Evolutionary conservation across 2,329 filamentous ascomycete genomes (phyloP), one percentile per base, ranked within the genome.

Genomic region (Phoma sp.): DNA sequence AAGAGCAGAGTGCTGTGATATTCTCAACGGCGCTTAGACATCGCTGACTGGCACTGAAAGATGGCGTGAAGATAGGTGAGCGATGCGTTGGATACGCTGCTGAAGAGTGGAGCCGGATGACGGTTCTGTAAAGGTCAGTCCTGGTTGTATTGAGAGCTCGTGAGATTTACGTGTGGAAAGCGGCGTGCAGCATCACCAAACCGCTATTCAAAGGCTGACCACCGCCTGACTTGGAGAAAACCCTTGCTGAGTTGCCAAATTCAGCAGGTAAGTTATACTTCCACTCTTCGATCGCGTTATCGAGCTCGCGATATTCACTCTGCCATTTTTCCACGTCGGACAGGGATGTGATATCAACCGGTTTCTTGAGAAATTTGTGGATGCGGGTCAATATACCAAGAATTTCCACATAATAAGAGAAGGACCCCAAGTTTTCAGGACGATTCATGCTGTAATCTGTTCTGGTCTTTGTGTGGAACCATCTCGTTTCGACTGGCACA

Each of bases 291-390:
- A 96, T 81, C 64, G 88, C 86, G 64, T 85, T 88, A 71, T 96
- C 91, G 5, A 97, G 84, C 69, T 91, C 88, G 62, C 90, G 89
- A 75, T 96, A 96, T 42, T 89, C 87, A 62, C 88, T 82, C 74
- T 96, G 91, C 93, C 93, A 96, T 70, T 88, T 83, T 72, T 96
- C 91, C 5, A 96, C 93, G 64, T 96, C 93, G 5, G 87, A 85
- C 8, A 92, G 77, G 7, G 89, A 89, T 42, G 89, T 89, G 57
- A 96, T 96, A 68, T 96, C 91, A 29, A 96, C 90, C 0, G 93
- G 92, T 62, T 89, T 87, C 72, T 96, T 96, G 52, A 96, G 78
- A 62, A 96, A 96, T 47, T 89, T 85, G 77, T 97, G 93, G 49
- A 96, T 91, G 60, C 90, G 87, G 47, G 91, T 93, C 2, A 96